These are phyloP conservation scores for Magnolia sinica DNA, from an alignment of 164 flowering plant genomes.

Conservation along the genomic window DNA sequence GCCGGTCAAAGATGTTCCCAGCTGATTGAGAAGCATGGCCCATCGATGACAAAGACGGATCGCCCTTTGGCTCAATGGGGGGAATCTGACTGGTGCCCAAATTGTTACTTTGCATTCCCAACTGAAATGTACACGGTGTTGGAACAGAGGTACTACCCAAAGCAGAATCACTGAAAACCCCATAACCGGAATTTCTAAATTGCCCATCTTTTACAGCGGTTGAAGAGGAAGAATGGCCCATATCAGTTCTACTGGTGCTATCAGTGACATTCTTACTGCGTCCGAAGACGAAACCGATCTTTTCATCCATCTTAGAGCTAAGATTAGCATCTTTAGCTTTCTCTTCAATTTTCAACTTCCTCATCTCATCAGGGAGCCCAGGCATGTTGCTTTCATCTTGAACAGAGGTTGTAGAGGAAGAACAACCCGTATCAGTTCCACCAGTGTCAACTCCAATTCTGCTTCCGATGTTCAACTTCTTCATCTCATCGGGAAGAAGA, in stretches of 20 bases:
- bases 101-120: constrained; percentile 15
- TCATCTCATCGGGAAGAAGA: constrained; percentile 26
- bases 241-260: constrained; percentile 11
- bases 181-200: constrained; percentile 13
- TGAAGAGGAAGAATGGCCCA: constrained; percentile 15
- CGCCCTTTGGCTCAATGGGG: constrained; percentile 14
- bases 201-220: constrained; percentile 13
- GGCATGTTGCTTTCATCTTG: neutral
- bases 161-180: constrained; percentile 9
- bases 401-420: neutral
- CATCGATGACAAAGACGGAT: constrained; percentile 13
- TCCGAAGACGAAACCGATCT: constrained; percentile 14
- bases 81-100: constrained; percentile 14
- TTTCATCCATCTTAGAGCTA: constrained; percentile 9
- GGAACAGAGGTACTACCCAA: constrained; percentile 14
- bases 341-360: constrained; percentile 25
- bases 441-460: constrained; percentile 4
- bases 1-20: constrained; percentile 16
- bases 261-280: constrained; percentile 8
- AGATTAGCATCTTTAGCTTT: constrained; percentile 9
- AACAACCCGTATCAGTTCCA: neutral
- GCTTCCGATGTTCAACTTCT: constrained; percentile 30
- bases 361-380: constrained; percentile 32
- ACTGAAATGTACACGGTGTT: constrained; percentile 21
- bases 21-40: constrained; percentile 18